Conservation (phyloP, 2,329 filamentous ascomycete genomes). For the Fusarium irregulare region DNA sequence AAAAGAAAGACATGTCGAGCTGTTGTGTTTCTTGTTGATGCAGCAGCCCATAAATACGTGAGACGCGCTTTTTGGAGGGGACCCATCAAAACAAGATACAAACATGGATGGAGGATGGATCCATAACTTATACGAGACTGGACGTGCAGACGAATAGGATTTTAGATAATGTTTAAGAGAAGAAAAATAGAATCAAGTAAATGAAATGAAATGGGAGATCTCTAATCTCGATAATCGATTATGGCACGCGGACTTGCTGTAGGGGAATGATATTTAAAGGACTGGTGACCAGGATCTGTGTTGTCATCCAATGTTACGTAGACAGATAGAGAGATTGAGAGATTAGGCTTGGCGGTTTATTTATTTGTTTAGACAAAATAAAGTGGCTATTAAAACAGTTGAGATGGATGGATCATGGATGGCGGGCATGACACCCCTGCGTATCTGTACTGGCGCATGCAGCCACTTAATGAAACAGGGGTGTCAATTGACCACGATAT, state of each 20-base stretch:
- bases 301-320: not conserved
- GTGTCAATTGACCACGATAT: constrained; percentile 42
- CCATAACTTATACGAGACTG: constrained; percentile 27
- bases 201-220: constrained; percentile 1
- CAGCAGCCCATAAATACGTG: constrained; percentile 25
- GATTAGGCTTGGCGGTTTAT: constrained; percentile 44
- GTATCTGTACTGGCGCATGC: constrained; percentile 42
- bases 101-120: constrained; percentile 22
- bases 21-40: constrained; percentile 38
- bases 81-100: constrained; percentile 38
- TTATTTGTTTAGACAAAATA: constrained; percentile 30
- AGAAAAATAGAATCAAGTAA: not conserved
- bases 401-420: constrained; percentile 41
- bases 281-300: constrained; percentile 25
- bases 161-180: not conserved
- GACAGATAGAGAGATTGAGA: not conserved
- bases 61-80: constrained; percentile 30
- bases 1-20: constrained; percentile 23
- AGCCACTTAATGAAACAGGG: constrained; percentile 49
- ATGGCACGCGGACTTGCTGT: constrained; percentile 33
- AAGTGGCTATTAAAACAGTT: constrained; percentile 29
- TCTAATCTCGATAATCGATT: constrained; percentile 21
- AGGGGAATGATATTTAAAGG: constrained; percentile 30
- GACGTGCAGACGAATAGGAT: constrained; percentile 1
- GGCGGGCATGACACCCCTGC: constrained; percentile 48